phyloP scores from a whole-genome alignment of 75 land plant genomes.

The Pinus albicaulis region DNA sequence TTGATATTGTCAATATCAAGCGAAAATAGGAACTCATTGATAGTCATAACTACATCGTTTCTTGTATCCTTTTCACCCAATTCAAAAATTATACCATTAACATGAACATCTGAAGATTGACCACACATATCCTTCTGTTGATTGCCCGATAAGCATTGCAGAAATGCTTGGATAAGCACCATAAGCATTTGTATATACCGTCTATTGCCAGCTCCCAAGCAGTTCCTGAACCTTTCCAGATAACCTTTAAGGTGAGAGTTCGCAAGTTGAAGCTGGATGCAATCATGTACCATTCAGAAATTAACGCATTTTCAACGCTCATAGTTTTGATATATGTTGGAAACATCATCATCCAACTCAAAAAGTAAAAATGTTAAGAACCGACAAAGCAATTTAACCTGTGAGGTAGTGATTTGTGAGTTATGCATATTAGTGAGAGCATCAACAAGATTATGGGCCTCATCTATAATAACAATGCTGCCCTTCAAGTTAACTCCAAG shows the following conservation, averaged over 20 bases:
- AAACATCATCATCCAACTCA: not conserved
- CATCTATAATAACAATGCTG: conserved; percentile 84
- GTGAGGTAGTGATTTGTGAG: conserved; percentile 65
- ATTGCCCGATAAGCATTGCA: conserved; percentile 19
- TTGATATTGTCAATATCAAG: conserved; percentile 96
- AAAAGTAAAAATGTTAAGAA: not conserved
- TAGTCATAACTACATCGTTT: conserved; percentile 49
- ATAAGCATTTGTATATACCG: conserved; percentile 92
- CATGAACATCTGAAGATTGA: not conserved
- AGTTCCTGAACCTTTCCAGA: conserved; percentile 54
- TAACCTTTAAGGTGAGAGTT: conserved; percentile 58
- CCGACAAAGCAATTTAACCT: conserved; percentile 39
- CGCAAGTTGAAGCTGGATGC: conserved; percentile 62
- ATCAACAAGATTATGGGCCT: conserved; percentile 97
- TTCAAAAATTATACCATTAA: conserved; percentile 2
- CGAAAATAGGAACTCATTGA: conserved; percentile 92
- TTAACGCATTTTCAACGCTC: not conserved
- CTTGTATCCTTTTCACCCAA: conserved; percentile 13
- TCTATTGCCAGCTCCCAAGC: conserved; percentile 82
- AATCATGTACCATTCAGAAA: conserved; percentile 8
- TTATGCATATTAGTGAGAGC: conserved; percentile 83
- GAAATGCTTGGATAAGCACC: conserved; percentile 60
- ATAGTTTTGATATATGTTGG: not conserved
- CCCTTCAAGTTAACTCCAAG: conserved; percentile 81
- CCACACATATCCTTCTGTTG: conserved; percentile 7